These are phyloP conservation scores for Wickerhamiella australiensis DNA, from an alignment of 805 yeast genomes.

Conservation along the genomic window DNA sequence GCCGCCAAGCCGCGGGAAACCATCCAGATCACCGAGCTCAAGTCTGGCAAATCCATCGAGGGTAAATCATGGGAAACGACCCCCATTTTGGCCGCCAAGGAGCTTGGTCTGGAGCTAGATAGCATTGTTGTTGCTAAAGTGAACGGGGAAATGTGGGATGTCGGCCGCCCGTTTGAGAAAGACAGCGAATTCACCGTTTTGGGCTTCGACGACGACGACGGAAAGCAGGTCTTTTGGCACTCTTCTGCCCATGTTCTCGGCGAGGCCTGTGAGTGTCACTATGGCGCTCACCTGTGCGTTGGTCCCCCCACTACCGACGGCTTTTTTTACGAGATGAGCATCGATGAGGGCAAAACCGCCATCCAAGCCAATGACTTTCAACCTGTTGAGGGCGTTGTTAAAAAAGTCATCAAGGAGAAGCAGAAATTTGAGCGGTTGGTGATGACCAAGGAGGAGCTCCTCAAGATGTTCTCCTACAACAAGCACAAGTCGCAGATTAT, in stretches of 20 bases:
- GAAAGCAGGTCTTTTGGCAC: constrained; percentile 95
- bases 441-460: constrained; percentile 79
- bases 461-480: constrained; percentile 90
- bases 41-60: constrained; percentile 69
- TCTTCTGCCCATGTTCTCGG: constrained; percentile 97
- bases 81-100: constrained; percentile 74
- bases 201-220: constrained; percentile 89
- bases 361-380: constrained; percentile 77
- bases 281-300: constrained; percentile 82
- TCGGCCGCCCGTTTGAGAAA: constrained; percentile 85
- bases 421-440: constrained; percentile 91
- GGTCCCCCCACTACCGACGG: constrained; percentile 99
- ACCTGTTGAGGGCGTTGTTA: constrained; percentile 72
- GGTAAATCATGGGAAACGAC: constrained; percentile 83
- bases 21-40: constrained; percentile 60
- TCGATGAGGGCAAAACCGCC: constrained; percentile 59
- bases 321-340: constrained; percentile 91
- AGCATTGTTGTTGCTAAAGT: constrained; percentile 86
- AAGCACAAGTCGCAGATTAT: constrained; percentile 88
- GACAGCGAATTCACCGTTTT: constrained; percentile 56
- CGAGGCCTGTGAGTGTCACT: constrained; percentile 93
- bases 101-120: constrained; percentile 76
- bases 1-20: constrained; percentile 51
- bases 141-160: constrained; percentile 85
- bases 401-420: constrained; percentile 84